Percentiles rank a stretch among this genome's conserved stretches.
phyloP scores from a whole-genome alignment of 2,329 filamentous ascomycete species.

The Pseudopyrenochaeta lycopersici region DNA sequence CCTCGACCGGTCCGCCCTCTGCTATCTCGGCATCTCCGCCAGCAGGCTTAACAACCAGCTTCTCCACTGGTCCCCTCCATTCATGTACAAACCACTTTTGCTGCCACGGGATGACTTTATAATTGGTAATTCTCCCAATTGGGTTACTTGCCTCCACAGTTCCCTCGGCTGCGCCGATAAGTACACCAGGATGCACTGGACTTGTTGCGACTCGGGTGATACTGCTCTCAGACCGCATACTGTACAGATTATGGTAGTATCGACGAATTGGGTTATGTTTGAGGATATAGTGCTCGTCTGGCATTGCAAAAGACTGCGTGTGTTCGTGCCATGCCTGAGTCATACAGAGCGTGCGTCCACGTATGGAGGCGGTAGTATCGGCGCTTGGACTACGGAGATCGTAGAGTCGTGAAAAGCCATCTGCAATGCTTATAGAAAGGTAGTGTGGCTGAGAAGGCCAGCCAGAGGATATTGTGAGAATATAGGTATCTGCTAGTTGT shows the following conservation, averaged over 20 bases:
- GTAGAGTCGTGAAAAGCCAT: conserved; percentile 64
- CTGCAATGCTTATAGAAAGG: conserved; percentile 62
- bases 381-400: conserved; percentile 60
- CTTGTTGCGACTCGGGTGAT: conserved; percentile 58
- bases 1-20: conserved; percentile 5
- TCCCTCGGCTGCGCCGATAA: conserved; percentile 63
- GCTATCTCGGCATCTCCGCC: conserved; percentile 3
- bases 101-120: conserved; percentile 61
- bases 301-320: conserved; percentile 62
- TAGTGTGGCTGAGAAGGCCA: conserved; percentile 64
- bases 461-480: conserved; percentile 57
- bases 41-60: conserved; percentile 10
- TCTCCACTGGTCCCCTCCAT: conserved; percentile 53
- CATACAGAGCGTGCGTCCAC: conserved; percentile 59
- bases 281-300: conserved; percentile 64
- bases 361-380: conserved; percentile 57
- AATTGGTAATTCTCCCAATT: conserved; percentile 59
- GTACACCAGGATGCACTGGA: conserved; percentile 63
- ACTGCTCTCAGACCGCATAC: conserved; percentile 47
- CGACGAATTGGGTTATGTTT: conserved; percentile 60
- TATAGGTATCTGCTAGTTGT: conserved; percentile 57
- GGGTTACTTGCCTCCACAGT: conserved; percentile 62
- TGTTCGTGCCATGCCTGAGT: conserved; percentile 65
- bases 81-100: conserved; percentile 68
- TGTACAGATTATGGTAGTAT: conserved; percentile 58